These are phyloP conservation scores for Roridomyces roridus DNA, from an alignment of 768 basidiomycete species.

Conservation along the genomic window DNA sequence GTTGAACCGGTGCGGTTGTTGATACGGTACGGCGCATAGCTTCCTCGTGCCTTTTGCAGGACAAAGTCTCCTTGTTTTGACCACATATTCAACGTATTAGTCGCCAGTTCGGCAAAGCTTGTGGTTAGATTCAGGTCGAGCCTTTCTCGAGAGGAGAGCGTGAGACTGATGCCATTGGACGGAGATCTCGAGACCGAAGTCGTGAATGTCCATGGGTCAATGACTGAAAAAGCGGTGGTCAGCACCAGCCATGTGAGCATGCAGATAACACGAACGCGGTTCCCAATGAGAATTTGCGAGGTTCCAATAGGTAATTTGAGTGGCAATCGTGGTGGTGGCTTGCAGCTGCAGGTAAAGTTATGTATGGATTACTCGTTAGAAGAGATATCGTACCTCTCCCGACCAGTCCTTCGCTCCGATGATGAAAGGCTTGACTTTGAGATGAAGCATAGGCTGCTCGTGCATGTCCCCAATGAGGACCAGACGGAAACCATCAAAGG, in stretches of 20 bases:
- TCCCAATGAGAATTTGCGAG: conserved; percentile 98
- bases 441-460: conserved; percentile 92
- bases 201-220: conserved; percentile 95
- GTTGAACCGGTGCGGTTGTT: conserved; percentile 90
- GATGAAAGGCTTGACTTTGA: conserved; percentile 85
- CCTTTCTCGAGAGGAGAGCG: conserved; percentile 77
- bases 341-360: conserved; percentile 61
- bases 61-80: conserved; percentile 75
- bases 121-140: conserved; percentile 92
- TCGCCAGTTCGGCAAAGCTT: conserved; percentile 85
- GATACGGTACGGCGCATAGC: conserved; percentile 92
- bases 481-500: conserved; percentile 90
- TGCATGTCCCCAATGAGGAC: conserved; percentile 94
- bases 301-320: conserved; percentile 95
- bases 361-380: neutral
- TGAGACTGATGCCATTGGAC: conserved; percentile 60
- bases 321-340: conserved; percentile 81
- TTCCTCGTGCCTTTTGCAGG: conserved; percentile 80
- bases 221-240: conserved; percentile 53
- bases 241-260: neutral
- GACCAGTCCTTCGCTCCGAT: conserved; percentile 93
- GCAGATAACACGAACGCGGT: conserved; percentile 60
- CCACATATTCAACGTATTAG: conserved; percentile 76
- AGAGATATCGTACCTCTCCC: conserved; percentile 63
- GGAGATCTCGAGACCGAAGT: conserved; percentile 60